Percentiles rank a stretch among this genome's conserved stretches.
Evolutionary conservation across 2,329 filamentous ascomycete species (phyloP).

Genomic region (Chaetomium sp.): DNA sequence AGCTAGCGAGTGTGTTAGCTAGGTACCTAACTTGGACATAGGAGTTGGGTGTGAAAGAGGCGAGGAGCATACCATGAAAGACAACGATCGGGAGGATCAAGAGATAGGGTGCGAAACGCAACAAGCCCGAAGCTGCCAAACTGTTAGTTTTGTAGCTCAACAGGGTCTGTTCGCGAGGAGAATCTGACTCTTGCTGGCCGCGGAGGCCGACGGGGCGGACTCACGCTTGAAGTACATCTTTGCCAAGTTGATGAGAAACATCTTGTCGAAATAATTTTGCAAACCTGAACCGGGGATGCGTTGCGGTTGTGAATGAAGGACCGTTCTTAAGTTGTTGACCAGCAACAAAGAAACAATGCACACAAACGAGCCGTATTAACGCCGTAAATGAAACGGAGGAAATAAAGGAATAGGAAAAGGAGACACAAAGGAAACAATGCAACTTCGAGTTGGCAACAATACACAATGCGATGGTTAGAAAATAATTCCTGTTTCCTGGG

Average conservation of each 20-base stretch:
- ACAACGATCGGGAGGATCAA: slow-evolving; percentile 34
- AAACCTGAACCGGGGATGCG: not conserved
- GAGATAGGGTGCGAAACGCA: slow-evolving; percentile 25
- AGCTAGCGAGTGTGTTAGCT: slow-evolving; percentile 22
- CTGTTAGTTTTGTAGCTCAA: slow-evolving; percentile 13
- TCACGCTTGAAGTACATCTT: slow-evolving; percentile 29
- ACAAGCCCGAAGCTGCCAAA: slow-evolving; percentile 10
- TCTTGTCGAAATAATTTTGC: slow-evolving; percentile 19
- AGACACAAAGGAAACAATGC: slow-evolving; percentile 11
- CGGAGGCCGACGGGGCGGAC: not conserved
- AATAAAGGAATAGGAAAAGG: not conserved
- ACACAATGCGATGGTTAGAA: not conserved
- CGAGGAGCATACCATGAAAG: slow-evolving; percentile 25
- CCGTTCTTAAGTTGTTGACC: slow-evolving; percentile 25
- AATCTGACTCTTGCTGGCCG: not conserved
- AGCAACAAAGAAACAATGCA: slow-evolving; percentile 26
- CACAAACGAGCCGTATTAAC: slow-evolving; percentile 15
- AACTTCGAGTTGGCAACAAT: not conserved
- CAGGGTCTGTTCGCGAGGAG: not conserved
- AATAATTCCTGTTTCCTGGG: not conserved
- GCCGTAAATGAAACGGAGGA: slow-evolving; percentile 7
- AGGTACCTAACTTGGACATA: too few relatives aligned
- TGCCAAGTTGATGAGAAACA: slow-evolving; percentile 24
- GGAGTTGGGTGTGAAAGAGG: not conserved
- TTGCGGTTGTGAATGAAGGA: not conserved